Base-by-base conservation (phyloP, 306 rosid species). In the Bauhinia variegata region DNA sequence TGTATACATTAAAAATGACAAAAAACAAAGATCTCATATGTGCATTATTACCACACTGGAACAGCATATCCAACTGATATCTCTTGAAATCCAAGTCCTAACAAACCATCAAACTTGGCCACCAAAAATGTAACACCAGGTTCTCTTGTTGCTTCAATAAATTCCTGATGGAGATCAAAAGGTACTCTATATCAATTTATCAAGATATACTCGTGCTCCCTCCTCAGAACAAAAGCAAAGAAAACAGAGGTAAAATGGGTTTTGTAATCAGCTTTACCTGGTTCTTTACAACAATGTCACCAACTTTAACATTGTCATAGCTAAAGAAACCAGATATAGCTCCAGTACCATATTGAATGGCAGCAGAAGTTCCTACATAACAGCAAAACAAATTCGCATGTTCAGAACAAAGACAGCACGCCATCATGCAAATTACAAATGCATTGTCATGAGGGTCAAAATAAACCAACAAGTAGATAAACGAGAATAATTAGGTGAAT, bases 71-170 rank as follows among this genome's bases (percentile, higher is more conserved):
- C 96, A 49, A 86, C 96, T 11, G 97, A 76, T 74, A 90, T 93
- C 85, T 93, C 99, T 71, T 83, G 95, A 80, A 93, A 93, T 70
- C 96, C 99, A 66, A 93, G 97, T 66, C 99, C 99, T 18, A 93
- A 66, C 44, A 93, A 41, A 47, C 99, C 99, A 82, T 93, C 99
- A 51, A 90, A 93, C 83, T 86, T 90, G 47, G 90, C 95, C 7
- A 82, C 55, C 69, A 86, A 42, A 79, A 93, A 93, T 44, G 89
- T 80, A 51, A 75, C 32, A 63, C 97, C 82, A 52, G 90, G 95
- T 77, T 83, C 87, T 36, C 67, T 80, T 66, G 97, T 89, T 70
- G 96, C 87, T 75, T 93, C 99, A 63, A 93, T 93, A 73, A 93
- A 84, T 37, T 77, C 85, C 99, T 93, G 80, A 76, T n/a, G 68